A percentile compares a stretch with the other conserved stretches of the same genome.
Conservation (phyloP, 352 stramenopile genomes). For the Globisporangium emineosum region DNA sequence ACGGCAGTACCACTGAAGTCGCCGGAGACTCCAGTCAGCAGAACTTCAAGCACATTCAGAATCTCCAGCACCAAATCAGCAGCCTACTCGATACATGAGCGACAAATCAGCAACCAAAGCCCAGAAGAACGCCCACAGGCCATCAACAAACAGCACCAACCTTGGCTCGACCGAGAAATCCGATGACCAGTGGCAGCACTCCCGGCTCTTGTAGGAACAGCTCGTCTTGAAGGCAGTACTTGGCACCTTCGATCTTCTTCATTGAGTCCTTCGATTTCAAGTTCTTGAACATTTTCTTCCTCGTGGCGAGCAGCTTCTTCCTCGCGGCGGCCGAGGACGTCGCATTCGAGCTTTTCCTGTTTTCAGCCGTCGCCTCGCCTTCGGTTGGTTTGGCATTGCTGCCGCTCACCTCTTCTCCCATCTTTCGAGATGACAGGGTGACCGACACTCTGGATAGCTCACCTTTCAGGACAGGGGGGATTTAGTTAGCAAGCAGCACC, state of each 20-base stretch:
- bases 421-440: not conserved
- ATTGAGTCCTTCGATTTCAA: conserved; percentile 63
- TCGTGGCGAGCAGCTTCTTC: conserved; percentile 36
- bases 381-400: conserved; percentile 1
- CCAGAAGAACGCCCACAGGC: not conserved
- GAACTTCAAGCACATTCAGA: conserved; percentile 23
- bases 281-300: conserved; percentile 59
- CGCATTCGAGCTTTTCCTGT: not conserved
- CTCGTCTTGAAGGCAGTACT: conserved; percentile 48
- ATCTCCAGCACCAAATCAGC: conserved; percentile 37
- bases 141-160: conserved; percentile 17
- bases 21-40: conserved; percentile 21
- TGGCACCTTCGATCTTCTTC: conserved; percentile 61
- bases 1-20: not conserved
- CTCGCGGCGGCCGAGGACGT: not conserved
- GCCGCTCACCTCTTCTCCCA: not conserved
- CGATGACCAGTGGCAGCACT: conserved; percentile 47
- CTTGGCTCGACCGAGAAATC: conserved; percentile 49
- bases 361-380: not conserved
- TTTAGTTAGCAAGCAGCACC: not conserved
- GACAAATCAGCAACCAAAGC: not conserved
- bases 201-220: conserved; percentile 59
- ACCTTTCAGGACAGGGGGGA: not conserved
- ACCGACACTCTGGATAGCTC: not conserved
- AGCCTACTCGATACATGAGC: conserved; percentile 12